Percentiles rank a stretch among this genome's conserved stretches.
These are phyloP conservation scores for Podosphaera xanthii DNA, from an alignment of 2,329 filamentous ascomycete species.

Conservation along the genomic window DNA sequence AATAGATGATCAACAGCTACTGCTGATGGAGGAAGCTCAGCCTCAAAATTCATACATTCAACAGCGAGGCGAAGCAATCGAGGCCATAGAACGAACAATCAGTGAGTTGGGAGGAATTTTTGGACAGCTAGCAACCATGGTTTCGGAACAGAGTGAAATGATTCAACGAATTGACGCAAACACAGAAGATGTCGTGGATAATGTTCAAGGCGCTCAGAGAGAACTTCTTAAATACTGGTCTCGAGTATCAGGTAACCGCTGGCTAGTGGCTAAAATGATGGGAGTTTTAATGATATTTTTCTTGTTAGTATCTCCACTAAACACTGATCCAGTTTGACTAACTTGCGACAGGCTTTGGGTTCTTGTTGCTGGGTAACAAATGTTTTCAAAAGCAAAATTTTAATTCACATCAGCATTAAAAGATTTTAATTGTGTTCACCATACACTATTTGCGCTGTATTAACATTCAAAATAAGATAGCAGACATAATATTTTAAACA, in stretches of 20 bases:
- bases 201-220: conserved; percentile 87
- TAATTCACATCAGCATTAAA: too few relatives aligned
- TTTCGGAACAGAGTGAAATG: conserved; percentile 92
- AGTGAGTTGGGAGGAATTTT: conserved; percentile 81
- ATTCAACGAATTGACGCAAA: conserved; percentile 94
- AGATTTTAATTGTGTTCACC: too few relatives aligned
- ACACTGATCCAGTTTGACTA: not conserved
- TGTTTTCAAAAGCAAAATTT: not conserved
- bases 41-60: conserved; percentile 75
- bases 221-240: conserved; percentile 96
- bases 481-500: too few relatives aligned
- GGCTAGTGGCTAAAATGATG: conserved; percentile 77
- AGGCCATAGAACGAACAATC: conserved; percentile 90
- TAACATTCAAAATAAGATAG: too few relatives aligned
- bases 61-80: conserved; percentile 83
- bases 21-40: conserved; percentile 85
- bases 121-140: conserved; percentile 86
- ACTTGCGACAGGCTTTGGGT: conserved; percentile 12
- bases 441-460: too few relatives aligned
- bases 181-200: conserved; percentile 93
- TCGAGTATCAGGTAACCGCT: conserved; percentile 79
- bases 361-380: conserved; percentile 9
- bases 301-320: conserved; percentile 24
- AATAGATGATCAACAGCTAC: conserved; percentile 63
- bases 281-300: conserved; percentile 90